A percentile compares a stretch with the other conserved stretches of the same genome.
These are phyloP conservation scores for Phyllosticta citriasiana DNA, from an alignment of 2,329 filamentous ascomycete genomes.

Conservation along the genomic window DNA sequence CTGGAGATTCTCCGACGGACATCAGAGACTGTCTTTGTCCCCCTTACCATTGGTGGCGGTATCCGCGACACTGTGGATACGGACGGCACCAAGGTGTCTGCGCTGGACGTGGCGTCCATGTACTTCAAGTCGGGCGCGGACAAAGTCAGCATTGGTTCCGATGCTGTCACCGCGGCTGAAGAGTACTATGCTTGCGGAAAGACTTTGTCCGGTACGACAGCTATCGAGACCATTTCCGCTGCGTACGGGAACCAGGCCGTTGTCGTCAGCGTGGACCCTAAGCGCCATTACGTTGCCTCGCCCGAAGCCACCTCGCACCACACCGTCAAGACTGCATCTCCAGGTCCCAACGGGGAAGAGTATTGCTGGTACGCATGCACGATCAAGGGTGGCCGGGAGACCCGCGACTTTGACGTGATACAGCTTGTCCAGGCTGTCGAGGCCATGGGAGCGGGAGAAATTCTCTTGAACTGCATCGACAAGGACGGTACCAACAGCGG, in stretches of 20 bases:
- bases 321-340: conserved; percentile 59
- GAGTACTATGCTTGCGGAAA: conserved; percentile 68
- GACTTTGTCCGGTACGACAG: conserved; percentile 67
- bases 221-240: conserved; percentile 87
- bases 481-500: conserved; percentile 89
- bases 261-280: conserved; percentile 90
- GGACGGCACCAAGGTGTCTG: conserved; percentile 76
- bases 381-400: conserved; percentile 88
- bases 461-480: conserved; percentile 95
- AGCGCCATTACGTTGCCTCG: conserved; percentile 70
- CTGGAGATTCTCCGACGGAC: conserved; percentile 81
- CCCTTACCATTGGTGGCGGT: conserved; percentile 87
- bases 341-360: conserved; percentile 65
- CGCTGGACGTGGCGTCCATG: conserved; percentile 85
- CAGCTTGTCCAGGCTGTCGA: conserved; percentile 84
- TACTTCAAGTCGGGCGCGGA: conserved; percentile 97
- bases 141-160: conserved; percentile 93
- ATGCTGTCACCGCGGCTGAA: conserved; percentile 87
- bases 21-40: conserved; percentile 88
- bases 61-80: conserved; percentile 88
- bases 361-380: conserved; percentile 98
- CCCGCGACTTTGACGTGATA: conserved; percentile 84
- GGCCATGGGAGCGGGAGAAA: conserved; percentile 90
- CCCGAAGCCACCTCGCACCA: conserved; percentile 63
- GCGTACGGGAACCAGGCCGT: conserved; percentile 97